Base-by-base conservation (phyloP, 2,329 filamentous ascomycete species). In the Tolypocladium album region DNA sequence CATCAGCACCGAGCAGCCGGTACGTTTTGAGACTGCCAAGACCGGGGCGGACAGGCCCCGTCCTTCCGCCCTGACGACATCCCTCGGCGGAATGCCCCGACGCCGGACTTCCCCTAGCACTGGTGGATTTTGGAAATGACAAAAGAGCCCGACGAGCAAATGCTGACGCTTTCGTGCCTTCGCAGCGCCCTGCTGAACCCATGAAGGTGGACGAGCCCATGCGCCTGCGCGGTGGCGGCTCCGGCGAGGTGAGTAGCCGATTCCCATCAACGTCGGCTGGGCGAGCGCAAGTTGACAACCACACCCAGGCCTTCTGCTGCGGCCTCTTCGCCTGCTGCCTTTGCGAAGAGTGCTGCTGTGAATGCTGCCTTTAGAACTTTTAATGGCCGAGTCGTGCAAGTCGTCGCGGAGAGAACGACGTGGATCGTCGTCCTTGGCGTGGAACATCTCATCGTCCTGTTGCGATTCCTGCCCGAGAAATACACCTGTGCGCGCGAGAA, bases 321-420 rank as follows among this genome's bases (percentile, higher is more conserved):
- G 74, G 74, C 36, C 67, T 76, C 57, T 76, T 74, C 60, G 73
- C 74, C 7, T 74, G 74, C 27, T 67, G 75, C 4, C 73, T 71
- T 64, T 76, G 74, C 64, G 75, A 74, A 59, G 72, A 76, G 64
- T 75, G 74, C 64, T 76, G 72, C 64, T 76, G 72, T 59, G 72
- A 76, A 64, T 75, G 70, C 67, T 70, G 64, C 65, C 34, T 36
- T 74, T 64, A 65, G 70, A 66, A 62, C 12, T 39, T 4, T 17
- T 15, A 39, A 39, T 13, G 45, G 4, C 13, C 24, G 45, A 13
- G 27, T 50, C 24, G 22, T 13, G 45, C 45, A 3, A 24, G 22
- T 47, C 7, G 45, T 27, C 27, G 22, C 4, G 45, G 13, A 24
- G 22, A 17, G 45, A 13, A 27, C 2, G 22, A 27, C 13, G 45